Evolutionary conservation across 2,329 filamentous ascomycete species (phyloP).

Genomic region (Colletotrichum phormii): DNA sequence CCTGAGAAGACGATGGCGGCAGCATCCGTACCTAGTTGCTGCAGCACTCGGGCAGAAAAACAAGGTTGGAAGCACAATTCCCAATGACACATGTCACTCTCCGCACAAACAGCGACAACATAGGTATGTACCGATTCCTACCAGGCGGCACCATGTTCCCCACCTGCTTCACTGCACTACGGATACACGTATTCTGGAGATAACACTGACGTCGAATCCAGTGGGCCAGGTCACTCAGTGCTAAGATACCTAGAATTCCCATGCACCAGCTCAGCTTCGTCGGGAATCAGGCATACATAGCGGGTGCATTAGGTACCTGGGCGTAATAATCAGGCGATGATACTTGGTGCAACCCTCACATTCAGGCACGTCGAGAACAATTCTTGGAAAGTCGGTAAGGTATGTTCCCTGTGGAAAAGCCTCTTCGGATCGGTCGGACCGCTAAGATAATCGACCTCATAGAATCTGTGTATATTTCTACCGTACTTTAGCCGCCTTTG

Average conservation of each 20-base stretch:
- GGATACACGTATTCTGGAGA: no score
- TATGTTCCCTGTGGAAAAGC: slow-evolving; percentile 19
- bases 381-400: not conserved
- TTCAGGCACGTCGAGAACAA: not conserved
- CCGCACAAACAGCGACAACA: not conserved
- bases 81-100: slow-evolving; percentile 4
- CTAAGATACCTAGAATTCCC: not conserved
- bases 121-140: not conserved
- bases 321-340: slow-evolving; percentile 3
- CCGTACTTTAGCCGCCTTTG: slow-evolving; percentile 8
- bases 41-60: not conserved
- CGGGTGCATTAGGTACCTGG: not conserved
- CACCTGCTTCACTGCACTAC: not conserved
- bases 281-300: not conserved
- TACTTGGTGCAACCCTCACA: slow-evolving; percentile 10
- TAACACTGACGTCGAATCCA: no score
- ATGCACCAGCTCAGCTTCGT: not conserved
- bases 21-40: not conserved
- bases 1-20: not conserved
- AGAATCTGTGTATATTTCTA: not conserved
- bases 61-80: not conserved
- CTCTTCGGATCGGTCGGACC: slow-evolving; percentile 25
- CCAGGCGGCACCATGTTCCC: not conserved
- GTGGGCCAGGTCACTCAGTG: no score
- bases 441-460: not conserved